These are phyloP conservation scores for Boletellus deceptivus DNA, from an alignment of 1,284 basidiomycete genomes.

Conservation along the genomic window DNA sequence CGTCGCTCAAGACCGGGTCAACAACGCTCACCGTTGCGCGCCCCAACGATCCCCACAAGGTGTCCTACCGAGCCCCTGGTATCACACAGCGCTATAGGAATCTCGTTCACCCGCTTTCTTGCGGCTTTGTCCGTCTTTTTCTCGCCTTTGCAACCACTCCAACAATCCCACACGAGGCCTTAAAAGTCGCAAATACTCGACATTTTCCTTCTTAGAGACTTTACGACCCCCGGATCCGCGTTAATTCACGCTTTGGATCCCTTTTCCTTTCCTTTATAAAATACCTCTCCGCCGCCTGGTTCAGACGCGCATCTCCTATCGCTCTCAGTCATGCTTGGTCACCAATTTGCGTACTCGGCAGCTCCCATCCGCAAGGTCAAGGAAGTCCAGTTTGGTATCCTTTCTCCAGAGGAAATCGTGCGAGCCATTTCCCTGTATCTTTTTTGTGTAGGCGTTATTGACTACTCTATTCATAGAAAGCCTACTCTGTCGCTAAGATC, in stretches of 20 bases:
- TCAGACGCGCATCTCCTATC: slow-evolving; percentile 19
- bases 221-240: slow-evolving; percentile 22
- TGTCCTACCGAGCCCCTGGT: neutral
- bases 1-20: slow-evolving; percentile 25
- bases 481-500: slow-evolving; percentile 96
- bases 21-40: slow-evolving; percentile 15
- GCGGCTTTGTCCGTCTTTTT: slow-evolving; percentile 17
- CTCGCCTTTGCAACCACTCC: slow-evolving; percentile 2
- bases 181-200: slow-evolving; percentile 25
- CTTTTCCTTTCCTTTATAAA: slow-evolving; percentile 3
- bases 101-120: slow-evolving; percentile 9
- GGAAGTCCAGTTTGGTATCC: slow-evolving; percentile 99
- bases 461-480: slow-evolving; percentile 68
- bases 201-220: slow-evolving; percentile 1
- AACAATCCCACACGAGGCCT: slow-evolving; percentile 3
- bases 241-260: slow-evolving; percentile 24
- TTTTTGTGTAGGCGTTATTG: slow-evolving; percentile 11
- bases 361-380: slow-evolving; percentile 92
- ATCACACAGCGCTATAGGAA: slow-evolving; percentile 2
- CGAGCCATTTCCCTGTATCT: slow-evolving; percentile 37
- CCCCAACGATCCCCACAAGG: slow-evolving; percentile 8
- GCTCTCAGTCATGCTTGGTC: slow-evolving; percentile 61
- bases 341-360: slow-evolving; percentile 87
- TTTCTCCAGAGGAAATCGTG: slow-evolving; percentile 99
- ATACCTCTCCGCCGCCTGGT: neutral